Base-by-base conservation (phyloP, 1,139 yeast genomes). In the Kurtzmaniella natalensis region DNA sequence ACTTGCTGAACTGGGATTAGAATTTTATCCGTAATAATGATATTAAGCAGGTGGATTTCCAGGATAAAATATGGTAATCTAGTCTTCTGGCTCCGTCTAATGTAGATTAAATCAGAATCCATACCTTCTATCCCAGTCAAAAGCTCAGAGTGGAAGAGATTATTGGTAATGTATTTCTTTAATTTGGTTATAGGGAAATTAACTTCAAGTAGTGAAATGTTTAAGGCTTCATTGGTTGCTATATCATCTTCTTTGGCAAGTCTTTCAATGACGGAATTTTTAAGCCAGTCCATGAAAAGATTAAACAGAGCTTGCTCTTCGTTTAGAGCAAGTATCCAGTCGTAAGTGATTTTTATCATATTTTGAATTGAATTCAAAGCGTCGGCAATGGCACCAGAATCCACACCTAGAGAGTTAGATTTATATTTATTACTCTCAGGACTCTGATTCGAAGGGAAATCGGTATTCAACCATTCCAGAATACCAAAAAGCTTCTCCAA, bases 281-380 rank as follows among this genome's bases (percentile, higher is more conserved):
- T 62, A 10, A 70, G 38, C 81, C 82, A 80, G 4, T 61, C 54
- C 13, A 76, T 52, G 41, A 75, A 78, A 25, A 71, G 61, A 32
- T 64, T 67, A 53, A 77, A 79, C 24, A 64, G 50, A 27, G 62
- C 61, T 41, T 72, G 77, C 40, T 79, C 85, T 23, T 68, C 66
- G 43, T 73, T 72, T 16, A 76, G 44, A 22, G 61, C 66, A 68
- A 77, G 61, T 25, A 77, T 61, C 19, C 64, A 55, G 17, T 54
- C 54, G 46, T 70, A 71, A 3, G 66, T 48, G 9, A 44, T 31
- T 39, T 67, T 63, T 19, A 77, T 43, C 13, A 68, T 46, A 2
- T 36, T 34, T 24, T 69, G 57, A 0, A 68, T 55, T 1, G 50
- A 38, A 1, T 44, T 46, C 1, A 67, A 53, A 3, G 70, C 46